These are phyloP conservation scores for Euphorbia schlechtendalii DNA, from an alignment of 441 rosid genomes.

Conservation along the genomic window DNA sequence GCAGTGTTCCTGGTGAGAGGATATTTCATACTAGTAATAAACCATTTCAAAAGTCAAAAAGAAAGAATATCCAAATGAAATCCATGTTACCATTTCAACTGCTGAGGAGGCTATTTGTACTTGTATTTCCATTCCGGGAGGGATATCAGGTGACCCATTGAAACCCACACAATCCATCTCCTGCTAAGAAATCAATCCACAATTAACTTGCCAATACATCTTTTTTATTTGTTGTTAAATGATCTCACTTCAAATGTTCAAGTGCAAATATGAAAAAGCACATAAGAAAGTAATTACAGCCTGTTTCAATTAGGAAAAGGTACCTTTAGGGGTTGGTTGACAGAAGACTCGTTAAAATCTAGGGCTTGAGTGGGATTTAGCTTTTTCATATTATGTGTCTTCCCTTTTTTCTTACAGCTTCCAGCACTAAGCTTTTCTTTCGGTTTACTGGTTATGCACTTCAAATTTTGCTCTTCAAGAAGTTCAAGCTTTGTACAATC, in stretches of 20 bases:
- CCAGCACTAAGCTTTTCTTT: constrained; percentile 44
- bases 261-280: neutral
- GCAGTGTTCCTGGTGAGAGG: constrained; percentile 62
- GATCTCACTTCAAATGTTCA: constrained; percentile 8
- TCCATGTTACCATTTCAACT: constrained; percentile 39
- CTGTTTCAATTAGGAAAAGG: too few species aligned
- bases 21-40: constrained; percentile 33
- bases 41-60: constrained; percentile 27
- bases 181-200: constrained; percentile 23
- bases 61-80: constrained; percentile 26
- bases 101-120: constrained; percentile 27
- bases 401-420: constrained; percentile 58
- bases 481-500: constrained; percentile 82
- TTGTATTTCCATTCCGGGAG: constrained; percentile 31
- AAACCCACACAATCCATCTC: constrained; percentile 34
- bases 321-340: constrained; percentile 46
- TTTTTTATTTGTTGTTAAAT: constrained; percentile 15
- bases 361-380: constrained; percentile 29
- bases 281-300: neutral
- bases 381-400: constrained; percentile 40
- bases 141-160: constrained; percentile 29
- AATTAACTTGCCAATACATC: constrained; percentile 44
- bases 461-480: constrained; percentile 49
- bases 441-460: constrained; percentile 39
- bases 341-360: constrained; percentile 22